These are phyloP conservation scores for Ceratobasidium sp. DNA, from an alignment of 1,284 basidiomycete genomes.

Conservation along the genomic window DNA sequence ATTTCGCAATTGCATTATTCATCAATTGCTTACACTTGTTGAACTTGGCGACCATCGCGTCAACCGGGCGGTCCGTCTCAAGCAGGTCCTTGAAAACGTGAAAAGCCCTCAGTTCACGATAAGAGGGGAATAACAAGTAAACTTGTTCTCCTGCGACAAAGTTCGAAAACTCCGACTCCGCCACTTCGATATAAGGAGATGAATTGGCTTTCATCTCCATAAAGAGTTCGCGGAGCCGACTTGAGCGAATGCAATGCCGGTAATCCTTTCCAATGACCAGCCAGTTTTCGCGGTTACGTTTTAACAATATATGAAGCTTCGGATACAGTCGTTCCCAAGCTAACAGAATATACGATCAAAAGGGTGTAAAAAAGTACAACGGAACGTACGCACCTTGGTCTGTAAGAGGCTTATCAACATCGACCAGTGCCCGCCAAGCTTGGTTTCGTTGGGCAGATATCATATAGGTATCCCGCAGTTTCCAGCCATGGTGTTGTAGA, in stretches of 20 bases:
- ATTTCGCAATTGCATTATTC: constrained; percentile 18
- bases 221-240: constrained; percentile 2
- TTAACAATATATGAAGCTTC: constrained; percentile 17
- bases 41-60: constrained; percentile 23
- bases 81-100: constrained; percentile 24
- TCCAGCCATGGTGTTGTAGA: constrained; percentile 14
- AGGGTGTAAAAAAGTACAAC: background rate
- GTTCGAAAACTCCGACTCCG: background rate
- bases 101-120: constrained; percentile 5
- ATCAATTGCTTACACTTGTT: background rate
- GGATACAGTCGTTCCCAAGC: constrained; percentile 31
- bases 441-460: background rate
- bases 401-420: constrained; percentile 15
- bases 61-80: constrained; percentile 28
- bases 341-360: background rate
- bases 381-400: constrained; percentile 12
- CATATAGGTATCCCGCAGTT: constrained; percentile 3
- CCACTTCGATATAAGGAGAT: constrained; percentile 17
- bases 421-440: background rate
- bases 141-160: background rate
- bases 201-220: background rate
- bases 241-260: background rate
- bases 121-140: background rate
- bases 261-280: background rate
- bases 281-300: constrained; percentile 1